Evolutionary conservation across 768 basidiomycete genomes (phyloP).

Genomic region (Cystoderma amianthinum): DNA sequence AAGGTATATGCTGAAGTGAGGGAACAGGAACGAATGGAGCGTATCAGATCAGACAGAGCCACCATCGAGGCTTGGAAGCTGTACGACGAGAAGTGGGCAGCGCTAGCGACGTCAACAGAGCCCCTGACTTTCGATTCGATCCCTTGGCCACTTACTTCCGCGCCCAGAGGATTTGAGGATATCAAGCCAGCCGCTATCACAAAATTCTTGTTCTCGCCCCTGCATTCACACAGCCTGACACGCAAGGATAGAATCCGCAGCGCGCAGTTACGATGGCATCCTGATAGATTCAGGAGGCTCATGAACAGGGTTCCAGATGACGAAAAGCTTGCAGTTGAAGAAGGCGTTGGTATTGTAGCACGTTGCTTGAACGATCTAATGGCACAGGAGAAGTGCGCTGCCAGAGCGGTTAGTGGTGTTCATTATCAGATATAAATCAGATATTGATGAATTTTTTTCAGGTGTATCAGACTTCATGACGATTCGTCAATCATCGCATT

Average conservation of each 20-base stretch:
- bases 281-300: conserved; percentile 64
- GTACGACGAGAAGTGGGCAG: conserved; percentile 65
- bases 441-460: conserved; percentile 4
- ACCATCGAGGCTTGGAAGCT: conserved; percentile 49
- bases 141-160: conserved; percentile 60
- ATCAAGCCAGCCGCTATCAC: conserved; percentile 49
- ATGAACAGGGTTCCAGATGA: conserved; percentile 41
- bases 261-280: conserved; percentile 75
- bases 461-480: too few species aligned
- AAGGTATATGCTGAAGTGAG: conserved; percentile 25
- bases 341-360: conserved; percentile 58
- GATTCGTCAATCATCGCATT: too few species aligned
- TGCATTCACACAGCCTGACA: conserved; percentile 51
- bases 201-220: conserved; percentile 56
- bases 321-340: conserved; percentile 49
- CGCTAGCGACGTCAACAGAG: conserved; percentile 36
- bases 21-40: conserved; percentile 39
- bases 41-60: conserved; percentile 32
- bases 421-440: too few species aligned
- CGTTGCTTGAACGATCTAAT: conserved; percentile 64
- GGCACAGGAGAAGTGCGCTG: conserved; percentile 24
- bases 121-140: conserved; percentile 51
- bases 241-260: conserved; percentile 60
- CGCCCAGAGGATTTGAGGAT: conserved; percentile 37
- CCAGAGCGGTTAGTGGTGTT: conserved; percentile 5